Base-by-base conservation (phyloP, 2,329 filamentous ascomycete genomes). In the Alternaria arborescens region DNA sequence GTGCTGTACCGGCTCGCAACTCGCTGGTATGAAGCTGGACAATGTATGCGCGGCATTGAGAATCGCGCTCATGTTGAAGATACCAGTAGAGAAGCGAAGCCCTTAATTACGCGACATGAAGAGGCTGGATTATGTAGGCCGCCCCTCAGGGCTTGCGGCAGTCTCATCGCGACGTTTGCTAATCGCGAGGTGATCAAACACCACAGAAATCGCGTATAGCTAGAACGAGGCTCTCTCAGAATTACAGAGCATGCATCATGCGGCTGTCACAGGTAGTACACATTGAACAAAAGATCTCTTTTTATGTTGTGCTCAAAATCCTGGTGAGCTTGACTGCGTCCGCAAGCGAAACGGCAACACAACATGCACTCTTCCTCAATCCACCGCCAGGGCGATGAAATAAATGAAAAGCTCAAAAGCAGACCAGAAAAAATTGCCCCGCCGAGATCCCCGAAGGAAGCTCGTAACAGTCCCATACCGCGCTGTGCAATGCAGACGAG, bases 401-500 rank as follows among this genome's bases (percentile, higher is more conserved):
- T 72, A 68, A 79, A 81, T 74, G 78, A 81, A 80, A 80, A 69
- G 55, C 47, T 43, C n/a, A 30, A 47, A 40, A 57, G 61, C 60
- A 48, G 63, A 65, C 69, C 65, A 73, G 64, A 69, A 73, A 73
- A 73, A 73, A 73, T 73, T 73, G 67, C 70, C 62, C 71, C 74
- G 65, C 61, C 71, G 68, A 75, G 68, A 73, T 71, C 69, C 73
- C 72, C 74, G 67, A 75, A 77, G 70, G 71, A 74, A 71, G 72
- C 68, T 74, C 72, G 71, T 70, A 68, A 64, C 66, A 64, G 59
- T 64, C 69, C 74, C 67, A 66, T 71, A 67, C 76, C 75, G 67
- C 75, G 74, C 66, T 77, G 76, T 78, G 74, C 76, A 76, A 77
- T 78, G 75, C 69, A 78, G 74, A 69, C 68, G 67, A 71, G 67